Conservation (phyloP, 2,329 filamentous ascomycete species). For the Trichophyton simii region DNA sequence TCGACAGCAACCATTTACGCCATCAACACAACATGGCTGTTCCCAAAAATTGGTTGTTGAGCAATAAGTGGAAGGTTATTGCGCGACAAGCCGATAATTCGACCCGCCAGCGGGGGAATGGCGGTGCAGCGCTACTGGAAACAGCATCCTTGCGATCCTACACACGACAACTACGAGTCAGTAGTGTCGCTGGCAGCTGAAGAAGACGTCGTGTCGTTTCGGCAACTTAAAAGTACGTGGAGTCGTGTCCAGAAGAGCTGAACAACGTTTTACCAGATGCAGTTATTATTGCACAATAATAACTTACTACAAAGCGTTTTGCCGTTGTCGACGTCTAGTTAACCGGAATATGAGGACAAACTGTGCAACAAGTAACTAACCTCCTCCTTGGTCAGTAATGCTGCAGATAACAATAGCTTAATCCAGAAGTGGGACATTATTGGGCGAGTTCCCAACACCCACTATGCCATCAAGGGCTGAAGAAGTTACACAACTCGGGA, state of each 20-base stretch:
- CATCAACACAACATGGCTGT: not conserved
- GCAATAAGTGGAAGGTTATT: not conserved
- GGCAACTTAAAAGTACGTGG: not conserved
- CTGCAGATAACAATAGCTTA: too few species aligned
- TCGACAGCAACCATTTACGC: not conserved
- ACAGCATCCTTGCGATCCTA: not conserved
- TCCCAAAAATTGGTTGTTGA: not conserved
- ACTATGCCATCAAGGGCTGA: too few species aligned
- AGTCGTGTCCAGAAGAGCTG: not conserved
- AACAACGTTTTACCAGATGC: not conserved
- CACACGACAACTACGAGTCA: not conserved
- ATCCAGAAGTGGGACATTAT: too few species aligned
- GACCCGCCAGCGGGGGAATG: not conserved
- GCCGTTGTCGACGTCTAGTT: not conserved
- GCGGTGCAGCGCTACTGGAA: not conserved
- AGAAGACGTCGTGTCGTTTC: not conserved
- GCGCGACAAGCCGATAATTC: not conserved
- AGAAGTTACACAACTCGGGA: too few species aligned
- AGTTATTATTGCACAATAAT: not conserved
- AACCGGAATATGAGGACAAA: too few species aligned
- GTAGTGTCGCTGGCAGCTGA: not conserved
- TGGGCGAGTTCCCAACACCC: too few species aligned
- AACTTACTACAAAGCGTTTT: not conserved
- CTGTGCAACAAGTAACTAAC: too few species aligned
- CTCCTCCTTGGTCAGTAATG: too few species aligned